Evolutionary conservation across 495 filamentous ascomycete genomes (phyloP).

Genomic region (Xylaria bambusicola): DNA sequence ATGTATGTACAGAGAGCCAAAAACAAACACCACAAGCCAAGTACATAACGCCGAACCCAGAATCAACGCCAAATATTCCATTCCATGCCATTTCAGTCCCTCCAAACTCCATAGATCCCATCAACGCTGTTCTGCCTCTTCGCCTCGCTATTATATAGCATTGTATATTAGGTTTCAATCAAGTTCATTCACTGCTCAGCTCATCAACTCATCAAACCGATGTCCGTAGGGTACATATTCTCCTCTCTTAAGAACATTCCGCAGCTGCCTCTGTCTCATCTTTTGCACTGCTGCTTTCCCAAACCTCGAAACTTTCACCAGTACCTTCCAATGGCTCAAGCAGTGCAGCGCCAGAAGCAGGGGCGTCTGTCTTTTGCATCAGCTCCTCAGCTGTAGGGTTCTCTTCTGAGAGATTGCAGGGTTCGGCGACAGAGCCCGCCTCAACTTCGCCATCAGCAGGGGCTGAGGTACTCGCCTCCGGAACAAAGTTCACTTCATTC

Average conservation of each 20-base stretch:
- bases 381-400: constrained; percentile 44
- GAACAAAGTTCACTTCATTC: constrained; percentile 33
- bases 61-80: constrained; percentile 9
- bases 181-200: background rate
- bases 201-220: no score
- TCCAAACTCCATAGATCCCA: constrained; percentile 16
- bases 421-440: background rate
- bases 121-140: background rate
- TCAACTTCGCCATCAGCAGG: constrained; percentile 31
- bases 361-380: constrained; percentile 45
- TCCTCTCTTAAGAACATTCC: constrained; percentile 14
- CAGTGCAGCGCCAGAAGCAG: constrained; percentile 43
- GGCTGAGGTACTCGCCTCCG: constrained; percentile 28
- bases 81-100: constrained; percentile 1
- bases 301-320: constrained; percentile 60
- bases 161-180: constrained; percentile 24
- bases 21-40: background rate
- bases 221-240: background rate
- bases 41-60: background rate
- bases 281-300: constrained; percentile 64
- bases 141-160: constrained; percentile 14
- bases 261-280: constrained; percentile 39
- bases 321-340: constrained; percentile 55
- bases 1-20: constrained; percentile 22
- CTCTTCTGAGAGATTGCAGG: constrained; percentile 18